A percentile compares a stretch with the other conserved stretches of the same genome.
Conservation (phyloP, 1,284 basidiomycete species). For the Ganoderma lingzhi region DNA sequence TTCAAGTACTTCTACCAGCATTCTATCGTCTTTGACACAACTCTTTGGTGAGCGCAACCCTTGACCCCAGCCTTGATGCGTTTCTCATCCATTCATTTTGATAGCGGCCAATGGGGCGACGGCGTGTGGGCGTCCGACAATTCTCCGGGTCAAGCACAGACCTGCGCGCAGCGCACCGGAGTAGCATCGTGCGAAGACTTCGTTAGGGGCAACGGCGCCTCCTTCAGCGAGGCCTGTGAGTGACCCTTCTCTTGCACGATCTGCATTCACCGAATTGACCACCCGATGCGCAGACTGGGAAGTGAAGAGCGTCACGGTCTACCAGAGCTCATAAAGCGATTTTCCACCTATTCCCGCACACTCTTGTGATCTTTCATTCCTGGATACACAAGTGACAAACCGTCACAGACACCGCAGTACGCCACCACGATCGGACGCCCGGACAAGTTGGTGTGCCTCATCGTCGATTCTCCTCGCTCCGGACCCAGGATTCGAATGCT, state of each 20-base stretch:
- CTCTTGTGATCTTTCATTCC: background rate
- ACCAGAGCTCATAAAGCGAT: slow-evolving; percentile 47
- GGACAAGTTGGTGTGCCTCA: background rate
- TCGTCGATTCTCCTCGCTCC: background rate
- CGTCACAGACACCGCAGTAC: slow-evolving; percentile 12
- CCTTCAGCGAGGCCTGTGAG: slow-evolving; percentile 84
- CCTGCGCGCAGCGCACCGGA: slow-evolving; percentile 85
- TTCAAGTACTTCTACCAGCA: slow-evolving; percentile 79
- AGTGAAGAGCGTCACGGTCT: slow-evolving; percentile 75
- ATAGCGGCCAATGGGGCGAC: slow-evolving; percentile 90
- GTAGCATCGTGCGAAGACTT: slow-evolving; percentile 81
- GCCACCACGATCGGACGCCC: slow-evolving; percentile 14
- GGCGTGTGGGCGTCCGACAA: slow-evolving; percentile 76
- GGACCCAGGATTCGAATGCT: background rate
- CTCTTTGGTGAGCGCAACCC: slow-evolving; percentile 64
- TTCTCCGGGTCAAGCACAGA: slow-evolving; percentile 81
- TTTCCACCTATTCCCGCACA: background rate
- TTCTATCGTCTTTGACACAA: slow-evolving; percentile 83
- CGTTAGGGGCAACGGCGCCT: slow-evolving; percentile 72
- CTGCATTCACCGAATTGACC: slow-evolving; percentile 18
- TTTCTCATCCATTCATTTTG: background rate
- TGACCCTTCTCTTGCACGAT: slow-evolving; percentile 28
- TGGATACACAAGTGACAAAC: slow-evolving; percentile 21
- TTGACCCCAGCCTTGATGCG: slow-evolving; percentile 7
- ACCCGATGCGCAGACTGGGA: slow-evolving; percentile 69